A percentile compares a stretch with the other conserved stretches of the same genome.
Evolutionary conservation across 768 basidiomycete species (phyloP).

Genomic region (Termitomyces sp.): DNA sequence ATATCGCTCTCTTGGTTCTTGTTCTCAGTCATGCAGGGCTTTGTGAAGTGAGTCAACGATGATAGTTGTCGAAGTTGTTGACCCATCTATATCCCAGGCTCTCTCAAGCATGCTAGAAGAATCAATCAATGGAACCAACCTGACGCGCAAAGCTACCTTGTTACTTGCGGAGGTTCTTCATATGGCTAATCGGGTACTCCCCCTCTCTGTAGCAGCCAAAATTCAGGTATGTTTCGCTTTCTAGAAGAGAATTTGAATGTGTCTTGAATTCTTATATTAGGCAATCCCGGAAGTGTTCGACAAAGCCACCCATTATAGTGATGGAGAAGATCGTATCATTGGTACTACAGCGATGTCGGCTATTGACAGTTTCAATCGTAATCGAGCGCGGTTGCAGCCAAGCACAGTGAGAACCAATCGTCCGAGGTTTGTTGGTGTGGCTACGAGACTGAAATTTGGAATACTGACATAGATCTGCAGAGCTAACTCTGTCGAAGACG

Average conservation of each 20-base stretch:
- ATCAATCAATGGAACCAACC: slow-evolving; percentile 56
- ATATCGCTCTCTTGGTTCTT: slow-evolving; percentile 77
- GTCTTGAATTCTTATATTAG: slow-evolving; percentile 29
- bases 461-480: slow-evolving; percentile 23
- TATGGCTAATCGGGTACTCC: slow-evolving; percentile 82
- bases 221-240: slow-evolving; percentile 57
- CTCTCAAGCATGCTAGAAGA: slow-evolving; percentile 84
- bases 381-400: slow-evolving; percentile 66
- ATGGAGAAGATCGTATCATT: slow-evolving; percentile 71
- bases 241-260: not conserved
- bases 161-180: slow-evolving; percentile 89
- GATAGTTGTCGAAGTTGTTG: not conserved
- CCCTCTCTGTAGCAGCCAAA: slow-evolving; percentile 71
- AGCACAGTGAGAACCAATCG: slow-evolving; percentile 47
- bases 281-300: slow-evolving; percentile 81
- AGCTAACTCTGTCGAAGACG: slow-evolving; percentile 81
- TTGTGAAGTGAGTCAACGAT: slow-evolving; percentile 57
- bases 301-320: slow-evolving; percentile 76
- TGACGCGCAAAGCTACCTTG: slow-evolving; percentile 87
- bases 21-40: slow-evolving; percentile 86
- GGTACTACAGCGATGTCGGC: slow-evolving; percentile 82
- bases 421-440: slow-evolving; percentile 44
- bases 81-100: slow-evolving; percentile 43
- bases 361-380: slow-evolving; percentile 93
- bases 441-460: not conserved